Evolutionary conservation across 2,329 filamentous ascomycete genomes (phyloP).

Genomic region (Beauveria brongniartii): DNA sequence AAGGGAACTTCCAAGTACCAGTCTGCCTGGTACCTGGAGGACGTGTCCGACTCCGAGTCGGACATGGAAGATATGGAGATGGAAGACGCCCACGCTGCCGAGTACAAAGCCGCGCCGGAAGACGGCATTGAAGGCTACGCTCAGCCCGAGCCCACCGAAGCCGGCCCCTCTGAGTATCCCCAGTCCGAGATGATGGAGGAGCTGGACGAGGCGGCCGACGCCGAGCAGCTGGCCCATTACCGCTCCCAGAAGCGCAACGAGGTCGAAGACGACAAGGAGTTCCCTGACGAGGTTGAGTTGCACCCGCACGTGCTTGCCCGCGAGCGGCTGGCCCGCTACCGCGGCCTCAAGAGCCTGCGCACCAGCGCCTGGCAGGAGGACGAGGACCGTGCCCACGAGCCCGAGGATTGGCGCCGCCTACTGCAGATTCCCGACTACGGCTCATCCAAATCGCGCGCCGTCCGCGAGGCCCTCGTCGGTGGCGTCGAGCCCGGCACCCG

Average conservation of each 20-base stretch:
- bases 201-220: conserved; percentile 73
- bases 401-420: conserved; percentile 80
- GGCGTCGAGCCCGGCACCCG: conserved; percentile 78
- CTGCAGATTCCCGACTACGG: conserved; percentile 87
- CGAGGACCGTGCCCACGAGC: conserved; percentile 80
- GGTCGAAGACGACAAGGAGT: conserved; percentile 84
- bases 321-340: conserved; percentile 77
- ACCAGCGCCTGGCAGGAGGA: conserved; percentile 83
- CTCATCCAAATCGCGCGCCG: conserved; percentile 65
- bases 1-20: conserved; percentile 92
- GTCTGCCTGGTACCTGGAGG: conserved; percentile 81
- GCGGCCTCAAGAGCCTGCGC: conserved; percentile 84
- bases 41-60: conserved; percentile 76
- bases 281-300: conserved; percentile 94
- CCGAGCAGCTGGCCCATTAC: conserved; percentile 73
- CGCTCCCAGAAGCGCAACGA: conserved; percentile 70
- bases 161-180: conserved; percentile 78
- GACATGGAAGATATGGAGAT: conserved; percentile 64
- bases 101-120: conserved; percentile 59
- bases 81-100: conserved; percentile 51
- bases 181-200: conserved; percentile 88
- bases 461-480: conserved; percentile 79
- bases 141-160: conserved; percentile 63
- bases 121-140: conserved; percentile 71
- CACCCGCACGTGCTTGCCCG: conserved; percentile 78